Evolutionary conservation across 2,329 filamentous ascomycete genomes (phyloP).

Genomic region (Ascochyta viciae-villosae): DNA sequence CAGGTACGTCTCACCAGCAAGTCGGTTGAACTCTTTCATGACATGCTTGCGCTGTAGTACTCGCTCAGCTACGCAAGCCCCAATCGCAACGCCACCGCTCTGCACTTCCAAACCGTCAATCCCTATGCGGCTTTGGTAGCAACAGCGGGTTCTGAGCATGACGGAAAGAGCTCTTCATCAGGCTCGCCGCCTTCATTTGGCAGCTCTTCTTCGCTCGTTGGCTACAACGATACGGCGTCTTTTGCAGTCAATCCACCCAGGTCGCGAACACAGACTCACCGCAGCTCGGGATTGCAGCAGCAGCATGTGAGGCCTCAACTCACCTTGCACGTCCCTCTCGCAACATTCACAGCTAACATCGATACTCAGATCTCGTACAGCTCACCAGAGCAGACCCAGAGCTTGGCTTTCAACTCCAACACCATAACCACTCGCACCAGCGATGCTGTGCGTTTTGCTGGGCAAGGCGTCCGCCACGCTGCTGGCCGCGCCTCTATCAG

Average conservation of each 20-base stretch:
- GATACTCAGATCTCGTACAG: slow-evolving; percentile 1
- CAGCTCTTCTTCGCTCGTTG: slow-evolving; percentile 17
- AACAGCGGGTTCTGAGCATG: slow-evolving; percentile 10
- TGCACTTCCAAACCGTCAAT: slow-evolving; percentile 9
- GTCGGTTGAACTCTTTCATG: neutral
- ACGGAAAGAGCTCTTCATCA: slow-evolving; percentile 19
- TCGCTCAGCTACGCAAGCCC: neutral
- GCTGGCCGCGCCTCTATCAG: slow-evolving; percentile 9
- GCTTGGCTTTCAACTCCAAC: neutral
- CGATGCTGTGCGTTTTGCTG: neutral
- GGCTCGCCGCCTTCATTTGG: slow-evolving; percentile 19
- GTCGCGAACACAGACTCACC: neutral
- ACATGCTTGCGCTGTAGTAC: slow-evolving; percentile 1
- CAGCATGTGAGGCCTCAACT: slow-evolving; percentile 15
- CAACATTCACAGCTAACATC: slow-evolving; percentile 1
- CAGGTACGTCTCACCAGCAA: slow-evolving; percentile 2
- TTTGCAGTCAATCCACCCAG: neutral
- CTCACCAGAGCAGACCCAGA: slow-evolving; percentile 7
- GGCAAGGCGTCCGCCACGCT: slow-evolving; percentile 1
- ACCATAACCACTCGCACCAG: neutral
- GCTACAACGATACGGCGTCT: neutral
- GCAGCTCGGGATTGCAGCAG: slow-evolving; percentile 2
- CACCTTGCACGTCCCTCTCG: neutral
- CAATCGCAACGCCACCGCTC: neutral
- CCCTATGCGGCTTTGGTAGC: slow-evolving; percentile 12